A percentile compares a stretch with the other conserved stretches of the same genome.
Conservation (phyloP, 148 eudicot species). For the Silene latifolia region DNA sequence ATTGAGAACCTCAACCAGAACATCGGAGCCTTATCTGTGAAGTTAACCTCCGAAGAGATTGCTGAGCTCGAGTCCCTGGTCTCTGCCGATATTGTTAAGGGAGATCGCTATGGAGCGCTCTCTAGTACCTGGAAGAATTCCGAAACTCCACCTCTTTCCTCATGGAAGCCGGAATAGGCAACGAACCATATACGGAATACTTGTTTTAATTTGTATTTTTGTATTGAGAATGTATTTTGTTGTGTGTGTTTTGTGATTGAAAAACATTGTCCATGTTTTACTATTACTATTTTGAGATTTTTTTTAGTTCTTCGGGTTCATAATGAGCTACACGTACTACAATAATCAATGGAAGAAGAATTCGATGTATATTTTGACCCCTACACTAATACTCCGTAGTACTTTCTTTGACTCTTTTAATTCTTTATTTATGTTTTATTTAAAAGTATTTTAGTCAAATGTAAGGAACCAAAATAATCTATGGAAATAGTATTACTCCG, state of each 20-base stretch:
- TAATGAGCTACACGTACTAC: too few species aligned
- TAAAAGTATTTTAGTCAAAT: too few species aligned
- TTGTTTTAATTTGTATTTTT: neutral
- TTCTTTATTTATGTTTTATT: too few species aligned
- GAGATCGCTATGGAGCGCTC: conserved; percentile 26
- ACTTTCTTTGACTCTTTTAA: too few species aligned
- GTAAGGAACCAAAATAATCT: too few species aligned
- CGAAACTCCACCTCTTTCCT: conserved; percentile 38
- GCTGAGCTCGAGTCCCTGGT: conserved; percentile 37
- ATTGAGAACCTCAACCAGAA: conserved; percentile 39
- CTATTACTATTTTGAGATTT: neutral
- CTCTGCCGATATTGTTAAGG: conserved; percentile 30
- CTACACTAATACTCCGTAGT: too few species aligned
- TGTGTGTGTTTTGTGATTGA: neutral
- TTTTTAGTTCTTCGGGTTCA: too few species aligned
- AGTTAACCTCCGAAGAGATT: conserved; percentile 39
- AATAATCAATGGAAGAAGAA: too few species aligned
- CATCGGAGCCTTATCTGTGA: conserved; percentile 35
- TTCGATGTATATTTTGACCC: too few species aligned
- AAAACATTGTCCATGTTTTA: neutral
- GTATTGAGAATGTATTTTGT: neutral
- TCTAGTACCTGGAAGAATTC: conserved; percentile 25
- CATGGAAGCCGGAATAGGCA: conserved; percentile 33
- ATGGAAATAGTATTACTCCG: too few species aligned
- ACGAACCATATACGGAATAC: neutral